Percentiles rank a stretch among this genome's conserved stretches.
These are phyloP conservation scores for Starmerella sirachaensis DNA, from an alignment of 805 yeast species.

Conservation along the genomic window DNA sequence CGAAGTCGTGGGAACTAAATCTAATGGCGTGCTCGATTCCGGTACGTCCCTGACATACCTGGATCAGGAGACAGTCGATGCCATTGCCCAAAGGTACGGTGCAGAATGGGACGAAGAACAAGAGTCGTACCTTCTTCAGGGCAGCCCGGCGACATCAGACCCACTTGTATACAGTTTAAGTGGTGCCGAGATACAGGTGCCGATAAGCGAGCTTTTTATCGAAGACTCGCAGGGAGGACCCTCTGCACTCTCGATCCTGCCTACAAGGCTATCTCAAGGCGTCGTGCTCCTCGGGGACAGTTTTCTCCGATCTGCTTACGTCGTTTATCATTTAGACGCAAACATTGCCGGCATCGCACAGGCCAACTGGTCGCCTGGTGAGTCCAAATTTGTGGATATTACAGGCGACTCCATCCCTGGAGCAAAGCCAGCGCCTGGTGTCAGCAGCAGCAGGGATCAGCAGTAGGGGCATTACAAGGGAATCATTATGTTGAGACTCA, in stretches of 20 bases:
- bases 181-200: slow-evolving; percentile 19
- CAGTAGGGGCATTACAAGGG: too few species aligned
- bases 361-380: slow-evolving; percentile 27
- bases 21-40: slow-evolving; percentile 34
- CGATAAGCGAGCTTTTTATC: slow-evolving; percentile 24
- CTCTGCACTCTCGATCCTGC: slow-evolving; percentile 12
- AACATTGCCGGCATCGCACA: slow-evolving; percentile 45
- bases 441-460: too few species aligned
- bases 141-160: slow-evolving; percentile 2
- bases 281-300: slow-evolving; percentile 42
- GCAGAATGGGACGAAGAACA: slow-evolving; percentile 6
- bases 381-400: slow-evolving; percentile 24
- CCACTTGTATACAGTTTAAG: slow-evolving; percentile 18
- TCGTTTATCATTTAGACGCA: slow-evolving; percentile 52
- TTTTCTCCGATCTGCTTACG: slow-evolving; percentile 50
- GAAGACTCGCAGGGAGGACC: slow-evolving; percentile 1
- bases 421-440: slow-evolving; percentile 14
- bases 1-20: slow-evolving; percentile 8
- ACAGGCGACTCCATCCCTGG: slow-evolving; percentile 23
- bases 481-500: too few species aligned
- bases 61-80: slow-evolving; percentile 24
- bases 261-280: slow-evolving; percentile 19
- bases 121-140: slow-evolving; percentile 7
- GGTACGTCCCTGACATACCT: slow-evolving; percentile 42
- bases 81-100: slow-evolving; percentile 13